Percentiles rank a stretch among this genome's conserved stretches.
Conservation (phyloP, 2,329 filamentous ascomycete species). For the Fusarium sp. region DNA sequence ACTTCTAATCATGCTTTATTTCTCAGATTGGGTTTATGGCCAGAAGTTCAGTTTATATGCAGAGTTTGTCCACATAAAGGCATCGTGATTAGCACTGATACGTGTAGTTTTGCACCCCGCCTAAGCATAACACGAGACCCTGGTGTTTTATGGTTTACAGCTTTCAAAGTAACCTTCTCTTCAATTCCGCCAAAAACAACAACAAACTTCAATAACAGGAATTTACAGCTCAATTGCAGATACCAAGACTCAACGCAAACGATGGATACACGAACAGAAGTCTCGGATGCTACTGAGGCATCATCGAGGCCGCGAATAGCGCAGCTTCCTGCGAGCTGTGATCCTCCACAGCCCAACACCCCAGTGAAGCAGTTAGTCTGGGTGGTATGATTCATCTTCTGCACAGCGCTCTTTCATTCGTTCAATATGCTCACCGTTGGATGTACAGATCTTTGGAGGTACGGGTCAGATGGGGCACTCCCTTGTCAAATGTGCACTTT, state of each 20-base stretch:
- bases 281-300: conserved; percentile 43
- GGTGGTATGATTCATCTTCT: conserved; percentile 69
- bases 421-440: conserved; percentile 7
- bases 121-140: conserved; percentile 13
- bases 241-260: background rate
- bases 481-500: conserved; percentile 83
- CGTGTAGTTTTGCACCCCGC: conserved; percentile 30
- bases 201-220: background rate
- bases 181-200: conserved; percentile 5
- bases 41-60: background rate
- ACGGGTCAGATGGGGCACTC: conserved; percentile 98
- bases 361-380: conserved; percentile 83
- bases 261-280: conserved; percentile 46
- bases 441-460: conserved; percentile 83
- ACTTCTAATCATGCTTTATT: background rate
- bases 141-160: conserved; percentile 16
- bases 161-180: conserved; percentile 5
- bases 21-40: background rate
- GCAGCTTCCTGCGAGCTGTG: conserved; percentile 83
- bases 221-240: background rate
- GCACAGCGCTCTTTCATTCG: background rate
- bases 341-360: conserved; percentile 79
- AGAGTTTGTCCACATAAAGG: background rate
- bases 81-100: background rate
- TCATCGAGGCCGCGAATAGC: conserved; percentile 51